A percentile compares a stretch with the other conserved stretches of the same genome.
Evolutionary conservation across 306 rosid genomes (phyloP).

Genomic region (Vicia faba): DNA sequence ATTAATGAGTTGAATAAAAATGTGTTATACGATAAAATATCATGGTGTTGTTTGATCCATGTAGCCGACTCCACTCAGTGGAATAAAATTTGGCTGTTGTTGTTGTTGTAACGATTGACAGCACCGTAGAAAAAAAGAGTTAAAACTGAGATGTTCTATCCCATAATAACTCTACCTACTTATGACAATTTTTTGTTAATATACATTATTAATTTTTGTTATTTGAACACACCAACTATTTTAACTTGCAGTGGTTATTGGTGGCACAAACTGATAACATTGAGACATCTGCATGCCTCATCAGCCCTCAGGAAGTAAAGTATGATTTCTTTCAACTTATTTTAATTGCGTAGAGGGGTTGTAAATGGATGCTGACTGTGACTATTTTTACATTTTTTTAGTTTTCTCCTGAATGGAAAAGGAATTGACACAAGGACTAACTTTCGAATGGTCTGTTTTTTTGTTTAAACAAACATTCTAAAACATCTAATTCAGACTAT

Average conservation of each 20-base stretch:
- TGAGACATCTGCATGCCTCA: slow-evolving; percentile 81
- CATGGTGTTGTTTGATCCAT: too few species aligned
- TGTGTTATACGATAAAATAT: too few species aligned
- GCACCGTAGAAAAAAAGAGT: background rate
- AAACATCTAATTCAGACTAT: slow-evolving; percentile 29
- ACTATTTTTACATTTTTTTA: slow-evolving; percentile 43
- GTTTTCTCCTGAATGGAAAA: slow-evolving; percentile 91
- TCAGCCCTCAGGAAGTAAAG: slow-evolving; percentile 91
- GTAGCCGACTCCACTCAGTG: too few species aligned
- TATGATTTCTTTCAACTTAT: slow-evolving; percentile 42
- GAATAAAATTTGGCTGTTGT: too few species aligned
- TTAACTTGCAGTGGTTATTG: slow-evolving; percentile 63
- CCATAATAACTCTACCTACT: slow-evolving; percentile 1
- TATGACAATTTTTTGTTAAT: background rate
- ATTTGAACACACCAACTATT: slow-evolving; percentile 29
- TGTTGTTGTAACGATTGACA: background rate
- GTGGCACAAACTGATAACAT: slow-evolving; percentile 77
- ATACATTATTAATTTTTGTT: slow-evolving; percentile 5
- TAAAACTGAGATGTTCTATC: background rate
- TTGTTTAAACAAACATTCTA: slow-evolving; percentile 21
- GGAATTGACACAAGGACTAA: slow-evolving; percentile 63
- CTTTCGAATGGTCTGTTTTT: slow-evolving; percentile 58
- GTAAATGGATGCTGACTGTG: slow-evolving; percentile 40
- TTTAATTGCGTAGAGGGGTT: slow-evolving; percentile 22
- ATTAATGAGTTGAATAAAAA: too few species aligned